phyloP scores from a whole-genome alignment of 139 green algal species.

The Tetraselmis striata region DNA sequence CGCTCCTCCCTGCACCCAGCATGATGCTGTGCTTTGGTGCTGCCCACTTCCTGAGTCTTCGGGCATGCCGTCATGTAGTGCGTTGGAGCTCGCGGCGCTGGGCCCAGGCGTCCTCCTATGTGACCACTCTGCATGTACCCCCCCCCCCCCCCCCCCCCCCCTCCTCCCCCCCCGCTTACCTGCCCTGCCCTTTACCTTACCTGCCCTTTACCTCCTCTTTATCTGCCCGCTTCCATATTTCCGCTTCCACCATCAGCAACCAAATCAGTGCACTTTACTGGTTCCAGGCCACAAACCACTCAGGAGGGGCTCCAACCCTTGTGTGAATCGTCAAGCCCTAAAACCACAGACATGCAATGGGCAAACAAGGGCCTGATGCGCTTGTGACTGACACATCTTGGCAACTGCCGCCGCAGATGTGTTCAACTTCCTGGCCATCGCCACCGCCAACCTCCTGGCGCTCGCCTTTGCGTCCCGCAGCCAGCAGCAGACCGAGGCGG shows the following conservation, averaged over 20 bases:
- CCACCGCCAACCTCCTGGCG: conserved; percentile 26
- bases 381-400: conserved; percentile 17
- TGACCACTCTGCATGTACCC: conserved; percentile 1
- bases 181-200: too few species aligned
- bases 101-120: conserved; percentile 1
- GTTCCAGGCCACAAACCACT: too few species aligned
- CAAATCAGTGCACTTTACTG: too few species aligned
- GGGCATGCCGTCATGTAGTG: too few species aligned
- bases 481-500: not conserved
- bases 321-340: not conserved
- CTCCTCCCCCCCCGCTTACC: too few species aligned
- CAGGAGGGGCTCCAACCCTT: too few species aligned
- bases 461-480: conserved; percentile 11
- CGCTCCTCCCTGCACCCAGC: not conserved
- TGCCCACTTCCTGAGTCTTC: too few species aligned
- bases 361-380: conserved; percentile 12
- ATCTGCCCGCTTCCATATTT: too few species aligned
- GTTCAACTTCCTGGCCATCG: conserved; percentile 24
- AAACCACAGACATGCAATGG: not conserved
- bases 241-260: too few species aligned
- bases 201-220: too few species aligned
- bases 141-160: not conserved
- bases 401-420: conserved; percentile 15
- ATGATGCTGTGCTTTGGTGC: not conserved
- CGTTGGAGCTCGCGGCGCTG: conserved; percentile 11